Evolutionary conservation across 2,329 filamentous ascomycete species (phyloP), one percentile per base, ranked within the genome.

Genomic region (Camillea tinctor): DNA sequence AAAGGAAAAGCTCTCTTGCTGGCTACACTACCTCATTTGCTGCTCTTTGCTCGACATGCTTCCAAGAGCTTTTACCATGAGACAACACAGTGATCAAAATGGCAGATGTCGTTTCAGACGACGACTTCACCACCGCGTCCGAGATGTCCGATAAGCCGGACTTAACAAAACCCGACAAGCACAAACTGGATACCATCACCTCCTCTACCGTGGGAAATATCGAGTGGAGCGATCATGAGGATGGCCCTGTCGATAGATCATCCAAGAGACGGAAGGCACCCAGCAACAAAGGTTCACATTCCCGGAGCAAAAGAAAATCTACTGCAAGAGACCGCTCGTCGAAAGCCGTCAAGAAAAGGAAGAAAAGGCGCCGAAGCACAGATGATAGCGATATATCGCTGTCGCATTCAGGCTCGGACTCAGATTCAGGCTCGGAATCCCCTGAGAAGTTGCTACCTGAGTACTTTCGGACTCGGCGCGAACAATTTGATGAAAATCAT

Each of bases 401-500:
- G 26, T 70, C 71, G 0, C 76, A 79, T 55, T 69, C 69, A 0
- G 77, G 80, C 54, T 75, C 76, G 2, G 77, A 79, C 54, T 70
- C 71, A 0, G 76, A 79, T 55, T 69, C 69, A 0, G 77, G 80
- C 53, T 75, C 76, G 2, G 77, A 79, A 53, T 75, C 79, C 2
- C 67, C 78, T 2, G 81, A 84, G 7, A 80, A 82, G 4, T 80
- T 84, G 21, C 80, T 95, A 2, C 93, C 93, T 0, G 85, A 89
- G 20, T 94, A 96, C 71, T 73, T 97, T 24, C 81, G 84, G 64
- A 76, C 83, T 21, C 84, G 94, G n/a, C 84, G 89, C 22, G 78
- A 74, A n/a, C 76, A 81, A 21, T 93, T 96, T 69, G 89, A 95
- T 57, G 77, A 81, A 52, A 79, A 82, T n/a, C 78, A 77, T 52